A percentile compares a stretch with the other conserved stretches of the same genome.
Conservation (phyloP, 1,139 yeast species). For the Lodderomyces theae region DNA sequence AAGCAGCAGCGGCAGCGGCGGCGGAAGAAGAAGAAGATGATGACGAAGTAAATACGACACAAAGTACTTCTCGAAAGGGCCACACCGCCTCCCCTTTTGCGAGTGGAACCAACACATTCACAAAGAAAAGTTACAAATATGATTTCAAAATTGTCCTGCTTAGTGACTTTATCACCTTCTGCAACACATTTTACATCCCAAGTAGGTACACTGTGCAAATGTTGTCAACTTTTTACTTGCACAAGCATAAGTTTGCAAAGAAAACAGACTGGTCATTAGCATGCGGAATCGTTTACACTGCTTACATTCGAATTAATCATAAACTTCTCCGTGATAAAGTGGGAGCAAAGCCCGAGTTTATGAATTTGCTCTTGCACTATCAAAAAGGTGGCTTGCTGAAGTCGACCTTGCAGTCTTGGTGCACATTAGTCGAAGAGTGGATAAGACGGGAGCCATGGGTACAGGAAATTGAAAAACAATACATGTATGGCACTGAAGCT, state of each 20-base stretch:
- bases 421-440: conserved; percentile 50
- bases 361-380: conserved; percentile 48
- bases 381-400: conserved; percentile 54
- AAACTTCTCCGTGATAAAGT: conserved; percentile 41
- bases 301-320: conserved; percentile 55
- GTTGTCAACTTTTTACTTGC: conserved; percentile 48
- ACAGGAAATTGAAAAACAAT: conserved; percentile 39
- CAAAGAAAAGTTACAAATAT: conserved; percentile 18
- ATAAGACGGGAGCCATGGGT: conserved; percentile 58
- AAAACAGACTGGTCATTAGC: conserved; percentile 67
- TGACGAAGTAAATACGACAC: not conserved
- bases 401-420: conserved; percentile 49
- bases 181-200: conserved; percentile 64
- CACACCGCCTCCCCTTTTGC: not conserved
- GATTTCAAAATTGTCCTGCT: conserved; percentile 34
- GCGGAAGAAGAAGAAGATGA: conserved; percentile 3
- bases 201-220: conserved; percentile 48
- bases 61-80: not conserved
- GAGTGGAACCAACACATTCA: conserved; percentile 3
- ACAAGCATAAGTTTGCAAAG: conserved; percentile 48
- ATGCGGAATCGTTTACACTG: conserved; percentile 62
- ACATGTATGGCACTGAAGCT: conserved; percentile 29
- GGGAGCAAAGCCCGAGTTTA: conserved; percentile 47
- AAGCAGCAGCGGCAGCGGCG: conserved; percentile 6
- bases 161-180: conserved; percentile 54